Evolutionary conservation across 805 yeast species (phyloP).

Genomic region (Kuraishia ogatae): DNA sequence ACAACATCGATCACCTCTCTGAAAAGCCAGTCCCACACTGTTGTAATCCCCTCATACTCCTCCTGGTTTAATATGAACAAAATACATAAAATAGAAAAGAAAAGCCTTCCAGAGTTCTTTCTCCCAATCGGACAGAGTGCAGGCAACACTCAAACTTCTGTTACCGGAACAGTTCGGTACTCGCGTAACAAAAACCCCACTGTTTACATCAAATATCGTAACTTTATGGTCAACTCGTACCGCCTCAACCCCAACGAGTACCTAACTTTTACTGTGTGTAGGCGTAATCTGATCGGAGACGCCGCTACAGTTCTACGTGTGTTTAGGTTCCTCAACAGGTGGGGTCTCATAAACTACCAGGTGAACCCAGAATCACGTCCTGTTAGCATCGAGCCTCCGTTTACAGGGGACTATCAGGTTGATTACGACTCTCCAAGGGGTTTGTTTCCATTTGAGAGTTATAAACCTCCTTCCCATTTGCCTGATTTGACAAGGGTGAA

Average conservation of each 20-base stretch:
- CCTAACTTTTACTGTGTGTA: conserved; percentile 80
- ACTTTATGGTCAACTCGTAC: conserved; percentile 83
- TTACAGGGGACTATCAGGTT: conserved; percentile 67
- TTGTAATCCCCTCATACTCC: conserved; percentile 81
- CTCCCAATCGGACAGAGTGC: background rate
- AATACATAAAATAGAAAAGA: conserved; percentile 70
- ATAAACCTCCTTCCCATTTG: conserved; percentile 51
- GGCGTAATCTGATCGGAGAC: conserved; percentile 87
- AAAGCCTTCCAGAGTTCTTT: conserved; percentile 85
- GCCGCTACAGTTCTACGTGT: conserved; percentile 83
- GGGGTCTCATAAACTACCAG: conserved; percentile 94
- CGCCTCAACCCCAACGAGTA: conserved; percentile 86
- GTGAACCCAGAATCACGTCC: conserved; percentile 76
- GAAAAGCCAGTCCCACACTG: conserved; percentile 65
- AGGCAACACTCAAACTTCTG: too few relatives aligned
- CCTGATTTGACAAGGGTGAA: conserved; percentile 23
- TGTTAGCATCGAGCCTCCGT: conserved; percentile 59
- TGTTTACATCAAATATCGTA: conserved; percentile 73
- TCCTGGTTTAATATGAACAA: conserved; percentile 74
- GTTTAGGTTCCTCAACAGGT: conserved; percentile 73
- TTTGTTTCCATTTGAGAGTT: conserved; percentile 82
- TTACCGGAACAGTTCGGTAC: background rate
- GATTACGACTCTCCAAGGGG: conserved; percentile 89
- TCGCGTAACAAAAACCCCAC: conserved; percentile 68
- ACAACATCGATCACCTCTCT: background rate